Evolutionary conservation across 257 asterid genomes (phyloP), one percentile per base, ranked within the genome.

Genomic region (Solanum megistacrolobum): DNA sequence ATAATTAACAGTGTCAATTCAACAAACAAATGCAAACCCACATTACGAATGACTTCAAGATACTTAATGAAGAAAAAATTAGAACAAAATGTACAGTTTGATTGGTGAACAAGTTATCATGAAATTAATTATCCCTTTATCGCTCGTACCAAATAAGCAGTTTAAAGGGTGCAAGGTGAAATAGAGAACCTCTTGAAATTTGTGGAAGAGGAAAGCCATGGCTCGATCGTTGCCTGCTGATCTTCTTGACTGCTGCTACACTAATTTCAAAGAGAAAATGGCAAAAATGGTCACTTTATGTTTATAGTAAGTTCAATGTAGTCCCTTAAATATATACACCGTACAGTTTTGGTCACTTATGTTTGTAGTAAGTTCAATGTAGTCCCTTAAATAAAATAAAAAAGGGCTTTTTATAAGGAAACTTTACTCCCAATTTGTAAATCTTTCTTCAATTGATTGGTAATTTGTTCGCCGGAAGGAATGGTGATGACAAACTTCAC

Each of bases 401-500:
- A 48, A 52, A 0, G 46, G 81, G 81, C 27, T 2, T 34, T 72
- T 34, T 32, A 34, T 32, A 4, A 72, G 83, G 84, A 1, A 16
- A 21, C 62, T 20, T n/a, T 39, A 39, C 23, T 39, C 16, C 85
- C 41, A 81, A 46, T 81, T 75, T 38, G 83, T 6, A 39, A 76
- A 12, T 38, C 60, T 86, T 35, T 88, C 66, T 5, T 83, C 83
- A 31, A 83, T 58, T 34, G 72, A 13, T 72, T 65, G 11, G 6
- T 65, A 16, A 31, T 65, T 66, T 35, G 21, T 32, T 73, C 4
- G 58, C 31, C 13, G 72, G 81, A 34, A 52, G 62, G 29, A 34
- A 95, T 95, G 98, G 92, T 89, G 93, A 90, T 94, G 75, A 88
- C 93, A 12, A 92, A 96, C 90, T 96, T 95, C 88, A 90, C 84